Evolutionary conservation across 345 rosid species (phyloP).

Genomic region (Eucalyptus lansdowneana): DNA sequence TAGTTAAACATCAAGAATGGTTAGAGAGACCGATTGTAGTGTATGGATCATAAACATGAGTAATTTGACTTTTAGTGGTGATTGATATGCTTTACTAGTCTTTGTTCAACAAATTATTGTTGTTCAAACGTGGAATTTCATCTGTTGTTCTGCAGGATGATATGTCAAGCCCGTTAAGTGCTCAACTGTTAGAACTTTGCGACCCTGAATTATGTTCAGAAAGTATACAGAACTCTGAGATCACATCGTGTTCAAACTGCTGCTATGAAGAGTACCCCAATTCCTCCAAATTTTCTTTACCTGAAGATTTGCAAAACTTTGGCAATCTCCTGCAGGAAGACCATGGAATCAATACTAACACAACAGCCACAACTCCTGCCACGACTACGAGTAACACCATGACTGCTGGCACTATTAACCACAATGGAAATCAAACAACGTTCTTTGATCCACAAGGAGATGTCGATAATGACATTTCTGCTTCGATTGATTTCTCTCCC

Average conservation of each 20-base stretch:
- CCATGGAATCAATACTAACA: neutral
- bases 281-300: constrained; percentile 10
- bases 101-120: neutral
- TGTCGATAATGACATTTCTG: constrained; percentile 64
- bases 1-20: neutral
- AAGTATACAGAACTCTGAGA: constrained; percentile 59
- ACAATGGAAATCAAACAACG: constrained; percentile 21
- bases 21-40: neutral
- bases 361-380: neutral
- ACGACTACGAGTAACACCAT: constrained; percentile 2
- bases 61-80: neutral
- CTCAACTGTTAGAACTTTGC: constrained; percentile 52
- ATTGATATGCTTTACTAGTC: neutral
- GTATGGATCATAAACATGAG: neutral
- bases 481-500: constrained; percentile 73
- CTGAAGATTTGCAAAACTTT: constrained; percentile 6
- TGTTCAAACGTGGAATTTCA: neutral
- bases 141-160: constrained; percentile 48
- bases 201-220: constrained; percentile 57
- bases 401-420: neutral
- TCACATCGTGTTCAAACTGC: constrained; percentile 40
- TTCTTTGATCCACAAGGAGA: constrained; percentile 60
- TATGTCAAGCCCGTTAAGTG: constrained; percentile 58
- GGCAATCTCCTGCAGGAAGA: constrained; percentile 12
- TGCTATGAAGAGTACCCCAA: constrained; percentile 48